Evolutionary conservation across 352 stramenopile species (phyloP).

Genomic region (Lagenidium sp.): DNA sequence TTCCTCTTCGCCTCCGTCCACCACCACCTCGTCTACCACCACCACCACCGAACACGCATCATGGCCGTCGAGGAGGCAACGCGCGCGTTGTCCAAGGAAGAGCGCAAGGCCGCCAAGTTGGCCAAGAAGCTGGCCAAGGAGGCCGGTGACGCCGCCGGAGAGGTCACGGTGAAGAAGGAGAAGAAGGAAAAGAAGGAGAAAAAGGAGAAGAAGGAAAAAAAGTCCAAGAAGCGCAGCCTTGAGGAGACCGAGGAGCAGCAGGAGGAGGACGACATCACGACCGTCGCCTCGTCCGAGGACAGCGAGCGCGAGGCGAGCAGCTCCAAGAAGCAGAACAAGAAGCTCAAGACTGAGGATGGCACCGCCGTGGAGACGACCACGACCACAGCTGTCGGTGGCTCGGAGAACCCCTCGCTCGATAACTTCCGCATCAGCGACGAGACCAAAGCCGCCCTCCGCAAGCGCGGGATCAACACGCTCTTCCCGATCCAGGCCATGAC

Average conservation of each 20-base stretch:
- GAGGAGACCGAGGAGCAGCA: conserved; percentile 16
- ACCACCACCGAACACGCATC: conserved; percentile 3
- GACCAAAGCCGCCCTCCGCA: conserved; percentile 54
- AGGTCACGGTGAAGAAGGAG: conserved; percentile 28
- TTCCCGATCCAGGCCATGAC: conserved; percentile 93
- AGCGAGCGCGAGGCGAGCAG: conserved; percentile 32
- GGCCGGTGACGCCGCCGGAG: conserved; percentile 2
- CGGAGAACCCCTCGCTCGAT: conserved; percentile 61
- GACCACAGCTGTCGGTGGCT: conserved; percentile 25
- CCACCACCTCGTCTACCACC: conserved; percentile 4
- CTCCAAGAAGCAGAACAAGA: conserved; percentile 25
- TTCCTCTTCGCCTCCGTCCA: neutral
- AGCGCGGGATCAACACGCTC: conserved; percentile 78
- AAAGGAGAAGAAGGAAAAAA: conserved; percentile 55
- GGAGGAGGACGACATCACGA: conserved; percentile 17
- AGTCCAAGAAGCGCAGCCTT: conserved; percentile 59
- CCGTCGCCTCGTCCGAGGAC: conserved; percentile 38
- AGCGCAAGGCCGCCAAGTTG: conserved; percentile 48
- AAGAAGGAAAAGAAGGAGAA: conserved; percentile 62
- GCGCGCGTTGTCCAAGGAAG: conserved; percentile 35
- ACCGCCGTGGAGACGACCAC: conserved; percentile 8
- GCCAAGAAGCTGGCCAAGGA: conserved; percentile 44
- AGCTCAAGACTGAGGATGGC: too few relatives aligned
- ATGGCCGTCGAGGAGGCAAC: conserved; percentile 31
- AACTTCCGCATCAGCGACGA: conserved; percentile 56